Percentiles rank a stretch among this genome's conserved stretches.
phyloP scores from a whole-genome alignment of 1,139 yeast genomes.

The Candida sp. region DNA sequence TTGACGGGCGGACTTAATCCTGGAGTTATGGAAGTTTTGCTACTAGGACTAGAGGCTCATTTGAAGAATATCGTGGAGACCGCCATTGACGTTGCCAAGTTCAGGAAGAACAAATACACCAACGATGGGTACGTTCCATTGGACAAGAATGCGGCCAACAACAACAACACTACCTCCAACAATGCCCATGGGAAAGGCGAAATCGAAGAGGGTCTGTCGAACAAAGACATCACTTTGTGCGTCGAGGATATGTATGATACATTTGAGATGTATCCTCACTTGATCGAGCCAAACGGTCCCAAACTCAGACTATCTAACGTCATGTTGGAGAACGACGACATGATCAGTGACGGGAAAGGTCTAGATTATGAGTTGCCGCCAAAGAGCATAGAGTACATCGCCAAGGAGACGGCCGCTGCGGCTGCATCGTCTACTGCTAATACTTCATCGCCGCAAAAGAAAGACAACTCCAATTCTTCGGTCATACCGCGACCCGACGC shows the following conservation, averaged over 20 bases:
- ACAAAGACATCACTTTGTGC: slow-evolving; percentile 45
- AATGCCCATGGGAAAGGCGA: neutral
- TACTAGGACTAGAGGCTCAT: slow-evolving; percentile 81
- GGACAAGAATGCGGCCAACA: slow-evolving; percentile 1
- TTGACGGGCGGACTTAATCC: slow-evolving; percentile 80
- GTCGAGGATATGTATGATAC: slow-evolving; percentile 72
- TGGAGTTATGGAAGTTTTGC: slow-evolving; percentile 76
- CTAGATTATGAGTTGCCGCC: slow-evolving; percentile 50
- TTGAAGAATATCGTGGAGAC: slow-evolving; percentile 75
- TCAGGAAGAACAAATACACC: slow-evolving; percentile 57
- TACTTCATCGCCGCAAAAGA: neutral
- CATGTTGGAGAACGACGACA: slow-evolving; percentile 63
- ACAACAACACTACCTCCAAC: neutral
- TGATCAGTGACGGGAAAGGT: slow-evolving; percentile 29
- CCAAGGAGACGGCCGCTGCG: slow-evolving; percentile 3
- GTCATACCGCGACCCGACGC: slow-evolving; percentile 18
- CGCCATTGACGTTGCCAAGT: slow-evolving; percentile 73
- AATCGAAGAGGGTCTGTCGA: slow-evolving; percentile 17
- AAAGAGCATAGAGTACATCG: slow-evolving; percentile 13
- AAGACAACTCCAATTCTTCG: neutral
- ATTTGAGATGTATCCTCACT: slow-evolving; percentile 64
- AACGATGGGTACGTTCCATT: slow-evolving; percentile 37
- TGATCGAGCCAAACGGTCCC: slow-evolving; percentile 72
- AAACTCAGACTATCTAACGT: slow-evolving; percentile 53
- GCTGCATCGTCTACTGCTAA: neutral